These are phyloP conservation scores for Caryopteris hybrid DNA, from an alignment of 305 asterid genomes.

Conservation along the genomic window DNA sequence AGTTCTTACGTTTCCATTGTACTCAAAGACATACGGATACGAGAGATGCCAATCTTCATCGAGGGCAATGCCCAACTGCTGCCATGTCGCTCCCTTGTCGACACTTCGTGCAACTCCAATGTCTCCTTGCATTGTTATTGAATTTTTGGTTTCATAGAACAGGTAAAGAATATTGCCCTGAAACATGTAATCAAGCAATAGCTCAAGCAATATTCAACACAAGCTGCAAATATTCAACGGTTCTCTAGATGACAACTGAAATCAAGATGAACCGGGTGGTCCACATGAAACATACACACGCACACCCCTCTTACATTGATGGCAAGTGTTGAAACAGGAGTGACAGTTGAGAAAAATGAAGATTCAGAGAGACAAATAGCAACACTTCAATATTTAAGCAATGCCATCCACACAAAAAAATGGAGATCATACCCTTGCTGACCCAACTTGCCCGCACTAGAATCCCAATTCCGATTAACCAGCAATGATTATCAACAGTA, in stretches of 20 bases:
- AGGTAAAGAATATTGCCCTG: constrained; percentile 77
- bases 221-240: not conserved
- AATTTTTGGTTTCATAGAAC: constrained; percentile 81
- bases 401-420: too few species aligned
- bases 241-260: not conserved
- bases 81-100: constrained; percentile 92
- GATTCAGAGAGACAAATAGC: not conserved
- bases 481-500: too few species aligned
- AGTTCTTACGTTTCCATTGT: constrained; percentile 70
- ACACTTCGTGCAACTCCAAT: constrained; percentile 85
- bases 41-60: constrained; percentile 99
- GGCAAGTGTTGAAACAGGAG: too few species aligned
- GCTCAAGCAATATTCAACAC: not conserved
- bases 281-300: not conserved
- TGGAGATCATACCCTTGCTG: too few species aligned
- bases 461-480: too few species aligned
- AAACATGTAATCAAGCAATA: constrained; percentile 23
- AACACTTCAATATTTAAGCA: not conserved
- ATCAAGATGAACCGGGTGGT: not conserved
- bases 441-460: too few species aligned
- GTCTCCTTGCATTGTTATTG: constrained; percentile 92
- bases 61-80: constrained; percentile 80
- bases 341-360: not conserved
- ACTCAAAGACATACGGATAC: constrained; percentile 84
- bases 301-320: too few species aligned